Evolutionary conservation across 2,329 filamentous ascomycete genomes (phyloP), one percentile per base, ranked within the genome.

Genomic region (Fusarium sp.): DNA sequence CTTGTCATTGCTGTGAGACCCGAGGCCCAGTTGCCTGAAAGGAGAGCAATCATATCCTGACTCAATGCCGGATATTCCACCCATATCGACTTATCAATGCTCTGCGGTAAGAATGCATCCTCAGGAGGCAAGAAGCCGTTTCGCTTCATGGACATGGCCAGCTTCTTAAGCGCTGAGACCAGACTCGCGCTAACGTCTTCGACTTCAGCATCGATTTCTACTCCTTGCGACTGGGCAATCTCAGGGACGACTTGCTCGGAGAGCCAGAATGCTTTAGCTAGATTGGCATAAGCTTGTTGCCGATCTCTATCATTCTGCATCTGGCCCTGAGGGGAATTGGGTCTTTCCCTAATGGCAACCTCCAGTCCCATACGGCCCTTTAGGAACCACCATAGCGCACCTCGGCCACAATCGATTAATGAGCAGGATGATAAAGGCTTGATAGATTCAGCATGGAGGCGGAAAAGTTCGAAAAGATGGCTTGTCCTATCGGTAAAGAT

Each of bases 191-290:
- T 82, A 19, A 85, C 82, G 17, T 84, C 83, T 19, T 84, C 81
- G 12, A 86, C 76, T 61, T 88, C 84, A n/a, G 77, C 72, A 46
- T 83, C 81, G 3, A 78, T 75, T 0, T 78, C 73, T 42, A 79
- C 77, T 10, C 77, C 81, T 44, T 81, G 83, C 21, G 78, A 77
- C 28, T 79, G 78, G 9, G 80, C 74, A 6, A 86, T 77, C 56
- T 87, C 84, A 3, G 84, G 83, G 8, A 88, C 77, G 2, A 83
- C 79, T 49, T 85, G 79, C 49, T 87, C 83, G 23, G 80, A 84
- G n/a, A 97, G 87, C 94, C 94, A 97, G 76, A 92, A 91, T 1
- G 89, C 85, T 77, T 97, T 97, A 23, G 92, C 90, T 49, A 97
- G 82, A 77, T 97, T 93, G 2, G 95, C 86, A 72, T 96, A 94